Evolutionary conservation across 1,284 basidiomycete species (phyloP).

Genomic region (Boletus chippewaensis): DNA sequence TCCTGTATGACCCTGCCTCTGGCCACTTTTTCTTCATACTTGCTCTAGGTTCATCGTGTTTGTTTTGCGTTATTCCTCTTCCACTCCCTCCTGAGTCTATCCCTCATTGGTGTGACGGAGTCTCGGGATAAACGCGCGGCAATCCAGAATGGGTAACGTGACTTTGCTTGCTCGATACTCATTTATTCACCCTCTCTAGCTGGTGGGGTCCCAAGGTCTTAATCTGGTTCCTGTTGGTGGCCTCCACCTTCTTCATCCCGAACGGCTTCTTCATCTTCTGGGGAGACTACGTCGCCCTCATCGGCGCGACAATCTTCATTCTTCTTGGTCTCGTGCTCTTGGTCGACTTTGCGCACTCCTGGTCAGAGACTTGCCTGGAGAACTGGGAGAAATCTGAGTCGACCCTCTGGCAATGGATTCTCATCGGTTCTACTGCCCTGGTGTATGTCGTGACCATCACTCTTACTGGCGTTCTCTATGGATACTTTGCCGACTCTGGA

Average conservation of each 20-base stretch:
- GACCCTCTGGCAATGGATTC: constrained; percentile 93
- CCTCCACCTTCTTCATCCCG: constrained; percentile 86
- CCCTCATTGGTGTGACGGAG: constrained; percentile 83
- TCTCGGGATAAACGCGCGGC: constrained; percentile 89
- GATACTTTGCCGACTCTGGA: constrained; percentile 82
- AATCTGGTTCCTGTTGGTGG: constrained; percentile 73
- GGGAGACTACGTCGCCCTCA: constrained; percentile 89
- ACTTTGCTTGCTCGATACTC: neutral
- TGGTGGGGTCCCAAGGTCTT: constrained; percentile 99
- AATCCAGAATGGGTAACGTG: constrained; percentile 87
- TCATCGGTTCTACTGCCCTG: constrained; percentile 87
- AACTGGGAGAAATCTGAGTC: constrained; percentile 89
- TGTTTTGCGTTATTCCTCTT: constrained; percentile 92
- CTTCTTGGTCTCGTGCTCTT: constrained; percentile 94
- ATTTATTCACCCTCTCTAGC: constrained; percentile 35
- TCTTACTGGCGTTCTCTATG: constrained; percentile 84
- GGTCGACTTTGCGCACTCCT: constrained; percentile 98
- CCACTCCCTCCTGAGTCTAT: constrained; percentile 75
- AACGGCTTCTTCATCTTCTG: constrained; percentile 94
- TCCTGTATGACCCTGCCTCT: constrained; percentile 9
- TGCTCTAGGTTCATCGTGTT: constrained; percentile 81
- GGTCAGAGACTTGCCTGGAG: constrained; percentile 95
- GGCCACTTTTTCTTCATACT: neutral
- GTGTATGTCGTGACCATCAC: constrained; percentile 83
- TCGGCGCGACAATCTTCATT: constrained; percentile 93